Conservation (phyloP, 768 basidiomycete genomes). For the Ramaria sp. region DNA sequence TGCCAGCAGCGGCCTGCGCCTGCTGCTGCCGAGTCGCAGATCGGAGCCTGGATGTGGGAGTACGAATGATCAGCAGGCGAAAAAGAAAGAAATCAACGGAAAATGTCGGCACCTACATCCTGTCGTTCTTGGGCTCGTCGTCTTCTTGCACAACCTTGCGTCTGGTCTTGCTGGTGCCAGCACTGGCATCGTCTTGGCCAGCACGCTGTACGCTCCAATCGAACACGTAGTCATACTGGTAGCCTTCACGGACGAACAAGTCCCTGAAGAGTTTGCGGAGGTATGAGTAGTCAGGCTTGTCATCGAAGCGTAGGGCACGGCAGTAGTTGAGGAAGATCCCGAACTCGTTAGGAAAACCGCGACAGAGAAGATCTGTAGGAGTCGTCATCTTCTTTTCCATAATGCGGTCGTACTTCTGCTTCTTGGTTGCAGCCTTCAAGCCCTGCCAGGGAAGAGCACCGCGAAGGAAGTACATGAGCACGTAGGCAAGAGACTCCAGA, state of each 20-base stretch:
- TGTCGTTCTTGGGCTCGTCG: conserved; percentile 71
- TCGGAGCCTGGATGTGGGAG: conserved; percentile 48
- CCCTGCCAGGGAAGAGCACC: conserved; percentile 99
- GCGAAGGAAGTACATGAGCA: conserved; percentile 99
- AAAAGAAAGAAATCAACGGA: background rate
- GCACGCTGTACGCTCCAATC: conserved; percentile 92
- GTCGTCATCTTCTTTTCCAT: conserved; percentile 99
- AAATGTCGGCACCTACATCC: conserved; percentile 50
- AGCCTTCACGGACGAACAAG: conserved; percentile 92
- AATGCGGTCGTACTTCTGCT: conserved; percentile 99
- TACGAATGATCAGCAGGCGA: background rate
- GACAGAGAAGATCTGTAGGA: conserved; percentile 91
- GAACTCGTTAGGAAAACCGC: conserved; percentile 99
- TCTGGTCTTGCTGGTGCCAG: conserved; percentile 21
- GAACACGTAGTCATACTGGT: conserved; percentile 99
- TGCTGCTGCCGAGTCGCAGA: conserved; percentile 81
- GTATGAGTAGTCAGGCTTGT: conserved; percentile 99
- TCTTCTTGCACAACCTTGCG: conserved; percentile 81
- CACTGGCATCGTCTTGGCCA: conserved; percentile 48
- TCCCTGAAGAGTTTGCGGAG: conserved; percentile 99
- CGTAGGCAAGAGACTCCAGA: conserved; percentile 95
- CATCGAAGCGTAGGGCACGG: conserved; percentile 96
- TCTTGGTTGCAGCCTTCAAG: conserved; percentile 99
- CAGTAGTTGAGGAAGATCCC: conserved; percentile 99
- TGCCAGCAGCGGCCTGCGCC: conserved; percentile 23